phyloP scores from a whole-genome alignment of 164 flowering plant genomes.

The Magnolia sinica region DNA sequence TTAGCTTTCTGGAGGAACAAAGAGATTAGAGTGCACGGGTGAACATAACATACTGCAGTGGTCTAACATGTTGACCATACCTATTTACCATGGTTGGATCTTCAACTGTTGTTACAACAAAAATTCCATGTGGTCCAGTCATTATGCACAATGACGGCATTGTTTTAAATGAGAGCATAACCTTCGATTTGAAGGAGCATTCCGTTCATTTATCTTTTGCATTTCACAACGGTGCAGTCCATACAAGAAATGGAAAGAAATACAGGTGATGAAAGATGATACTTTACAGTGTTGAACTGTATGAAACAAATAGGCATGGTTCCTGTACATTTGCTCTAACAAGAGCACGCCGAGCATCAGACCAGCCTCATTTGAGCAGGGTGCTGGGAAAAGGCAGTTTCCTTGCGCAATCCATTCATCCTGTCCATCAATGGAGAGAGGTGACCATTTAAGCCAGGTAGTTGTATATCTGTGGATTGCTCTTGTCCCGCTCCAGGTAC shows the following conservation, averaged over 20 bases:
- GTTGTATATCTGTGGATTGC: slow-evolving; percentile 91
- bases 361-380: background rate
- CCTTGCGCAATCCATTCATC: background rate
- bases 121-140: too few species aligned
- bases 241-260: background rate
- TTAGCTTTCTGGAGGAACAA: too few species aligned
- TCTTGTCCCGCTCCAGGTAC: slow-evolving; percentile 96
- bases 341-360: background rate
- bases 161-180: background rate
- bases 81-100: too few species aligned
- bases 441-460: slow-evolving; percentile 58
- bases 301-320: background rate
- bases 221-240: background rate
- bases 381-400: background rate
- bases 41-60: too few species aligned
- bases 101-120: too few species aligned
- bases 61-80: too few species aligned
- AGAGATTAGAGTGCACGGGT: too few species aligned
- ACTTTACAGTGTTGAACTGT: background rate
- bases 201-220: background rate
- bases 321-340: background rate
- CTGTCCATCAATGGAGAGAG: background rate
- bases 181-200: background rate
- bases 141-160: too few species aligned
- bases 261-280: background rate